Conservation (phyloP, 208 protist genomes). For the Wallacemonas collosoma region DNA sequence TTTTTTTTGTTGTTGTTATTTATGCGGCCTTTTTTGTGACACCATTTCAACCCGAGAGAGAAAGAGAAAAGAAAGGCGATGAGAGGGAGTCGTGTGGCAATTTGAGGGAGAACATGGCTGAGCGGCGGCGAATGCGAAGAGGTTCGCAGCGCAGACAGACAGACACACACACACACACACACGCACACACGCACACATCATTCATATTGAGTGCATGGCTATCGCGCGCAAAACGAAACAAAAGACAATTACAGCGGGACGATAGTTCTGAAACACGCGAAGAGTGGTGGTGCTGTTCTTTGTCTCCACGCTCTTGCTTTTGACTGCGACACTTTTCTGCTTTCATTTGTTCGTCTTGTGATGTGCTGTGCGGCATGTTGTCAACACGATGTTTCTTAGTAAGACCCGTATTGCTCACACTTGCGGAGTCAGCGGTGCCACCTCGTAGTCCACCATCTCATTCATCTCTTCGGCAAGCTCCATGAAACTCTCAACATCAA, state of each 20-base stretch:
- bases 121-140: no score
- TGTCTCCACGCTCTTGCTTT: no score
- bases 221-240: not conserved
- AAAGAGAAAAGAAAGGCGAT: not conserved
- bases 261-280: no score
- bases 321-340: no score
- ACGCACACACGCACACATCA: not conserved
- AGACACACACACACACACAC: no score
- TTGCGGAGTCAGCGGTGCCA: not conserved
- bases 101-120: no score
- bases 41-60: no score
- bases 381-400: no score
- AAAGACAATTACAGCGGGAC: not conserved
- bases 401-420: not conserved
- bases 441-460: constrained; percentile 40
- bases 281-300: no score
- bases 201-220: not conserved
- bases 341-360: no score
- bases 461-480: constrained; percentile 65
- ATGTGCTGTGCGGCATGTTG: no score
- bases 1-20: not conserved
- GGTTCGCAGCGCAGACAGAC: no score
- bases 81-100: not conserved
- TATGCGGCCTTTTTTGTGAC: not conserved
- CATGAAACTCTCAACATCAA: constrained; percentile 75